Base-by-base conservation (phyloP, 257 asterid species). In the Misopates orontium region DNA sequence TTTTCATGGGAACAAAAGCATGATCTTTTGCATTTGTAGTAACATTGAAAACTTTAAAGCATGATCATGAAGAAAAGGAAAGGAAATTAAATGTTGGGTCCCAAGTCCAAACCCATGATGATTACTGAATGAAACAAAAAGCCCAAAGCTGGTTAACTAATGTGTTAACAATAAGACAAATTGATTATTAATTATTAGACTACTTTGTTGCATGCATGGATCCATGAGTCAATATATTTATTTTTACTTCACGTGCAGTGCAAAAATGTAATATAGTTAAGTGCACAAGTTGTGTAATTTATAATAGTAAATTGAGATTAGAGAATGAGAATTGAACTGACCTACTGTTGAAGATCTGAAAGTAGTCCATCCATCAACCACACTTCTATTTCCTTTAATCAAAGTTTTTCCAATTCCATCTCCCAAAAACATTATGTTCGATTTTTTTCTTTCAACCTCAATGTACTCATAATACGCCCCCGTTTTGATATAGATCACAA, bases 321-420 rank as follows among this genome's bases (percentile, higher is more conserved):
- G 42, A 36, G 42, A 36, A 3, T 28, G 2, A 36, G 42, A 3
- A 17, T 18, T 8, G 52, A 58, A 47, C 87, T 83, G 1, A 94
- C 99, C 95, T 56, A 94, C 91, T 0, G 99, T 94, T 1, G 96
- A 64, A 16, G 99, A 94, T 39, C 93, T 84, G 84, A 90, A 94
- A 7, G 99, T 94, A 21, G 99, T 94, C 97, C 99, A 94, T 7
- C 95, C 95, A 36, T 83, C 97, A 1, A 77, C 91, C 10, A 94
- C 96, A 74, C 93, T 94, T 36, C 97, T 67, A 57, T 90, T 90
- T 0, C 99, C 99, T 61, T 94, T 94, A 0, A 94, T 94, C 75
- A 75, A 42, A 0, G 97, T 94, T 17, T 82, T 85, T 10, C 99
- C 99, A 39, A 90, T 90, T 0, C 99, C 99, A 48, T 94, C 99